Percentiles rank a stretch among this genome's conserved stretches.
Evolutionary conservation across 1,139 yeast genomes (phyloP).

Genomic region (Suhomyces coccinellae): DNA sequence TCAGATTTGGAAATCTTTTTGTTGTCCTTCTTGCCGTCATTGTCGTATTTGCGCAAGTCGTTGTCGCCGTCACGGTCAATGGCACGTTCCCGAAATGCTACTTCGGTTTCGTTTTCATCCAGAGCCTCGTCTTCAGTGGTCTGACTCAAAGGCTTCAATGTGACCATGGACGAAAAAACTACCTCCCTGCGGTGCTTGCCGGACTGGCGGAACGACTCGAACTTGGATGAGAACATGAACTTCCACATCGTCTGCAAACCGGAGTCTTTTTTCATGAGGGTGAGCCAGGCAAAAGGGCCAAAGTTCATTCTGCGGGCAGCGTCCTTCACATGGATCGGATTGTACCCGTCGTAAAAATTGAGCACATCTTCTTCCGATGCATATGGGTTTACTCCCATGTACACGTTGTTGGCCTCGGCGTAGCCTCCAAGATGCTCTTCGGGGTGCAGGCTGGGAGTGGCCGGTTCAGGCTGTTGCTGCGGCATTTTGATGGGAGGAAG

Average conservation of each 20-base stretch:
- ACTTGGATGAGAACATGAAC: slow-evolving; percentile 11
- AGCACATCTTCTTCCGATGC: slow-evolving; percentile 15
- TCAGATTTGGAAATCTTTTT: slow-evolving; percentile 1
- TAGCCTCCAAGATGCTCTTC: background rate
- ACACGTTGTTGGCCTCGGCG: slow-evolving; percentile 16
- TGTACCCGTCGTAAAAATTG: slow-evolving; percentile 23
- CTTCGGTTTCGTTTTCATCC: slow-evolving; percentile 8
- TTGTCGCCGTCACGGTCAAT: slow-evolving; percentile 32
- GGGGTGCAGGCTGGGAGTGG: background rate
- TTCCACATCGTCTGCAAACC: slow-evolving; percentile 19
- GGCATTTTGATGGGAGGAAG: slow-evolving; percentile 14
- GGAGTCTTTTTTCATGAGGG: slow-evolving; percentile 26
- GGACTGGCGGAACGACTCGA: slow-evolving; percentile 1
- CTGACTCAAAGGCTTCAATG: slow-evolving; percentile 1
- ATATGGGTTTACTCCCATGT: slow-evolving; percentile 31
- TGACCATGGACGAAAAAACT: slow-evolving; percentile 1
- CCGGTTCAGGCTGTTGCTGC: background rate
- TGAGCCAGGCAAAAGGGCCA: slow-evolving; percentile 37
- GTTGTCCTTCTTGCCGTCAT: slow-evolving; percentile 2
- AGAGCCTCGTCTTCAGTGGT: slow-evolving; percentile 1
- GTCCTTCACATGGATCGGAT: slow-evolving; percentile 27
- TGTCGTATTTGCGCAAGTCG: slow-evolving; percentile 27
- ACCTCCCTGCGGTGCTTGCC: background rate
- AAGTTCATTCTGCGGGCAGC: slow-evolving; percentile 20
- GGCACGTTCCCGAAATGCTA: slow-evolving; percentile 20